Base-by-base conservation (phyloP, 345 rosid genomes). In the Excoecaria cochinchinensis region DNA sequence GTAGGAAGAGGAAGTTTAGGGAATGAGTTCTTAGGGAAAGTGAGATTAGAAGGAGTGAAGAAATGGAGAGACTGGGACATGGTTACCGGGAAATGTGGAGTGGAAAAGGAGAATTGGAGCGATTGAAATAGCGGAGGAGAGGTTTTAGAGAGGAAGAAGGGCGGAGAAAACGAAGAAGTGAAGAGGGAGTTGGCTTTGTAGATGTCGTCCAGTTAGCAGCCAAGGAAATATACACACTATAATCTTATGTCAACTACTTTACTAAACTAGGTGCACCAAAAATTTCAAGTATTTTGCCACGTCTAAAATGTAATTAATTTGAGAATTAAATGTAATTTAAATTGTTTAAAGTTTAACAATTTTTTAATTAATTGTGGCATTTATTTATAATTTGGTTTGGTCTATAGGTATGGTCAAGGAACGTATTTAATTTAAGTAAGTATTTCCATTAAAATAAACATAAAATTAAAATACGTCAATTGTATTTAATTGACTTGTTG, bases 1-100 rank as follows among this genome's bases (percentile, higher is more conserved):
- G 85, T 6, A 0, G 90, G 74, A 72, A 85, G 76, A 15, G 86
- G 83, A 31, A 79, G 72, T 56, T 74, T 80, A 42, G 78, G 50
- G 76, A 46, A 68, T 66, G 83, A 69, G 5, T 76, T 79, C 46
- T 76, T 84, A 17, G 88, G 85, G 70, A 80, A 77, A 74, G 82
- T 42, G 77, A 80, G 62, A 73, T 70, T 71, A 52, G 82, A 8
- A 17, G 86, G 85, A 82, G 90, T 55, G 79, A 86, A 80, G 79
- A 89, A 74, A 19, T 87, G 92, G 78, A 92, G 90, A 8, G 97
- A 88, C 57, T 83, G 94, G 48, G 94, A 79, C 97, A 92, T 92
- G 36, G 79, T 69, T 57, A 44, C 72, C 42, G 74, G 69, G 31
- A 52, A 68, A 64, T 36, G 76, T 25, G 22, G 31, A 44, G 51